phyloP scores from a whole-genome alignment of 257 asterid species.

The Capsicum baccatum region DNA sequence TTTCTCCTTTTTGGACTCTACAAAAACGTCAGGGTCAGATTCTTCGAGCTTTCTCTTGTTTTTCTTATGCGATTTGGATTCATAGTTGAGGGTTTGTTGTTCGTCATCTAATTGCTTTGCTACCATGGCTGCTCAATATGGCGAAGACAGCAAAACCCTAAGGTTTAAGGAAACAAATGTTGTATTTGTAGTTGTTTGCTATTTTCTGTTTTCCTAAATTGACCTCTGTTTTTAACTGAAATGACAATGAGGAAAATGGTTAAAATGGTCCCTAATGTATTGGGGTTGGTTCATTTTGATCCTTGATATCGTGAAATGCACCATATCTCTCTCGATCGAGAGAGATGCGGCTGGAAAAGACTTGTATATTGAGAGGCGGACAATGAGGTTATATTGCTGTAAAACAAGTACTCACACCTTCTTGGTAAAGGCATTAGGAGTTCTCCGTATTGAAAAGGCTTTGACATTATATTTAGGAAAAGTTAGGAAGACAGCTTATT shows the following conservation, averaged over 20 bases:
- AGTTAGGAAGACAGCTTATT: too few species aligned
- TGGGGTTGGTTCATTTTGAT: neutral
- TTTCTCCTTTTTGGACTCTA: constrained; percentile 48
- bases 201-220: neutral
- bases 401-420: too few species aligned
- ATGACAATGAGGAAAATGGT: constrained; percentile 4
- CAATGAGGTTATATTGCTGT: too few species aligned
- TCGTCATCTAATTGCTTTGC: constrained; percentile 18
- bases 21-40: constrained; percentile 19
- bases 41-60: constrained; percentile 71
- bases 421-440: too few species aligned
- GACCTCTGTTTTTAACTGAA: neutral
- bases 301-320: neutral
- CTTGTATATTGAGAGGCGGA: too few species aligned
- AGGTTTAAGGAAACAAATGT: constrained; percentile 21
- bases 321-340: too few species aligned
- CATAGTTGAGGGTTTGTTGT: constrained; percentile 40
- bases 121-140: constrained; percentile 32
- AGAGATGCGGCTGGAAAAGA: too few species aligned
- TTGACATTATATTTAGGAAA: too few species aligned
- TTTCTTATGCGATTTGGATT: constrained; percentile 56
- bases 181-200: neutral
- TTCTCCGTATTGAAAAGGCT: too few species aligned
- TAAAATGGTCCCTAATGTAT: neutral
- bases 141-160: constrained; percentile 23